Percentiles rank a stretch among this genome's conserved stretches.
Conservation (phyloP, 257 asterid genomes). For the Lycium ferocissimum region DNA sequence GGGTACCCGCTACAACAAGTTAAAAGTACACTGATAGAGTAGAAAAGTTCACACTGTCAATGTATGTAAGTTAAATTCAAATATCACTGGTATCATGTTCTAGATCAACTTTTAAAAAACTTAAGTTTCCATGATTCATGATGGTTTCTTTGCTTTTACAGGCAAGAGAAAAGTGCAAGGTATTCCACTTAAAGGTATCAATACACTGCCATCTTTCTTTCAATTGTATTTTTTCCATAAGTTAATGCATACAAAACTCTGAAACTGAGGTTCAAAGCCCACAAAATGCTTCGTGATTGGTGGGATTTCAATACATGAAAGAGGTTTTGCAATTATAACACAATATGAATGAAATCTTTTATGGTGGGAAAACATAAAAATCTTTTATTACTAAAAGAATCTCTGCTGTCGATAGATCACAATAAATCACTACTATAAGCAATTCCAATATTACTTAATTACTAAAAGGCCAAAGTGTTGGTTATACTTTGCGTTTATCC, state of each 20-base stretch:
- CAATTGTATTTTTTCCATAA: background rate
- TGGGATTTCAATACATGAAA: background rate
- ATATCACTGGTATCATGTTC: background rate
- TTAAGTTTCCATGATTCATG: background rate
- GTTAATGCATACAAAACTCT: constrained; percentile 1
- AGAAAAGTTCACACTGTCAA: background rate
- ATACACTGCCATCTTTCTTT: background rate
- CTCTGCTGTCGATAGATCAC: background rate
- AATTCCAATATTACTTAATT: no score
- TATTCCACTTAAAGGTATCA: constrained; percentile 48
- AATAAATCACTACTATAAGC: no score
- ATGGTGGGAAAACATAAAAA: no score
- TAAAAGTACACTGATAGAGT: background rate
- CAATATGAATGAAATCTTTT: background rate
- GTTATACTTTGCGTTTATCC: no score
- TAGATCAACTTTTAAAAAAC: background rate
- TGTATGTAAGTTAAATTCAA: background rate
- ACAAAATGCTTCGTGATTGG: background rate
- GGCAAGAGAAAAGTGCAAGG: constrained; percentile 51
- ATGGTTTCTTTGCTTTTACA: constrained; percentile 34
- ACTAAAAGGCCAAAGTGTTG: no score
- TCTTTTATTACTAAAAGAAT: background rate
- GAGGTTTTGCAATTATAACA: background rate
- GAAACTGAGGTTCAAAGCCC: background rate
- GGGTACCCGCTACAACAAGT: background rate